Conservation (phyloP, 306 rosid species). For the Rosa rugosa region DNA sequence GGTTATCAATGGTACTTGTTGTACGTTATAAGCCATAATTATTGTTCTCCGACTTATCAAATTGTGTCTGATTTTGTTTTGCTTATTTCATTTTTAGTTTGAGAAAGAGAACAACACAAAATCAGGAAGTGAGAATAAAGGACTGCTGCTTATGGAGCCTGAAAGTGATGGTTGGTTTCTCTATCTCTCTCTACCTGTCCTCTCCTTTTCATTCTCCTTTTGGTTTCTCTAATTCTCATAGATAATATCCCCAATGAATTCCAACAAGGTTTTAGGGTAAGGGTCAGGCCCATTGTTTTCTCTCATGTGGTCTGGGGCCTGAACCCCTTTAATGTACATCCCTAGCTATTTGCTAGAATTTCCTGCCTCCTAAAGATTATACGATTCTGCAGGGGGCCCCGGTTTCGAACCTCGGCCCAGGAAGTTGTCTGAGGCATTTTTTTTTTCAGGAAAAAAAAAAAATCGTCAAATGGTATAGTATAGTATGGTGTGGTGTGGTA, state of each 20-base stretch:
- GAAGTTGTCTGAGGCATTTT: not conserved
- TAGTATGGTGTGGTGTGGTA: too few relatives aligned
- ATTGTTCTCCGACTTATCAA: not conserved
- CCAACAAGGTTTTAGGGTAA: not conserved
- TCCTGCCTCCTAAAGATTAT: not conserved
- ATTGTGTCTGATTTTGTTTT: conserved; percentile 1
- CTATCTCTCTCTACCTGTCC: not conserved
- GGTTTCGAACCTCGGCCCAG: not conserved
- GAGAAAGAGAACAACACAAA: conserved; percentile 15
- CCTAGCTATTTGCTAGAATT: not conserved
- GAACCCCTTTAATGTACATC: not conserved
- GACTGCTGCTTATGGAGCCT: conserved; percentile 5
- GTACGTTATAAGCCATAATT: not conserved
- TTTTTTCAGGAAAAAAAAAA: not conserved
- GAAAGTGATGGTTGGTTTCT: not conserved
- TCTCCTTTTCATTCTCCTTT: not conserved
- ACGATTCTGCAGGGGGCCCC: not conserved
- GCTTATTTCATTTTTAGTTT: conserved; percentile 6
- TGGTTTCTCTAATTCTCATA: not conserved
- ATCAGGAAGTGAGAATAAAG: not conserved
- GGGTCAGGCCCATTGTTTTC: not conserved
- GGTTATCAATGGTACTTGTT: not conserved
- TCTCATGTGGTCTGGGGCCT: not conserved
- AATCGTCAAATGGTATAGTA: too few relatives aligned
- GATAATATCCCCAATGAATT: not conserved